A percentile compares a stretch with the other conserved stretches of the same genome.
These are phyloP conservation scores for Barnettozyma sp. DNA, from an alignment of 805 yeast genomes.

Conservation along the genomic window DNA sequence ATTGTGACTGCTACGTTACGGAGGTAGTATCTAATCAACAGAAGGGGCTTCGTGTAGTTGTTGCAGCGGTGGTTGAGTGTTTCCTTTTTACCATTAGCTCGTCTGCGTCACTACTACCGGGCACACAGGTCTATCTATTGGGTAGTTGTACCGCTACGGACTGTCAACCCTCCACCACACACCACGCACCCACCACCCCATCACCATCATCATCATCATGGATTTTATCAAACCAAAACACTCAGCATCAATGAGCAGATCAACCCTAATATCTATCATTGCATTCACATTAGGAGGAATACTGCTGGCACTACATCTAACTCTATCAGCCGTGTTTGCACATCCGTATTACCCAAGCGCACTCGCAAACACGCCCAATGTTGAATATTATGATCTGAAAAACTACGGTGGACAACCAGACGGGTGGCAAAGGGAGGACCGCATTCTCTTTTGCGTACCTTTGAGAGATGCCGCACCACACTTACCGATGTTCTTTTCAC, in stretches of 20 bases:
- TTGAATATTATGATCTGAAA: slow-evolving; percentile 67
- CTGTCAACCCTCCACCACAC: too few species aligned
- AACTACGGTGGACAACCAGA: slow-evolving; percentile 61
- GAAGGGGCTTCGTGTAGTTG: too few species aligned
- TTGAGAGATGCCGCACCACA: slow-evolving; percentile 89
- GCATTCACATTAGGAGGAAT: slow-evolving; percentile 13
- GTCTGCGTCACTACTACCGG: too few species aligned
- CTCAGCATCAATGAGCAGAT: slow-evolving; percentile 1
- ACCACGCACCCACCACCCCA: too few species aligned
- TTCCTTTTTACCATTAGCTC: too few species aligned
- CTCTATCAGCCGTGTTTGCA: slow-evolving; percentile 8
- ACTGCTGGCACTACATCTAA: slow-evolving; percentile 13
- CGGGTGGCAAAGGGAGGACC: slow-evolving; percentile 79
- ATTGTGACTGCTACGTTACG: too few species aligned
- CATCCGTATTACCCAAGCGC: slow-evolving; percentile 29
- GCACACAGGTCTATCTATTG: too few species aligned
- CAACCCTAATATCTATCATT: slow-evolving; percentile 1
- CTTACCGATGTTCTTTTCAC: slow-evolving; percentile 82
- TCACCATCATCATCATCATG: neutral
- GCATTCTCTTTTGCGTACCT: slow-evolving; percentile 84
- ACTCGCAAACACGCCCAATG: slow-evolving; percentile 31
- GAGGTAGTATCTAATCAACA: too few species aligned
- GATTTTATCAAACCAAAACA: neutral
- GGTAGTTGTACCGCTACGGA: too few species aligned
- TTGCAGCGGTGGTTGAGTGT: too few species aligned